Base-by-base conservation (phyloP, 768 basidiomycete species). In the Kwoniella sp. region DNA sequence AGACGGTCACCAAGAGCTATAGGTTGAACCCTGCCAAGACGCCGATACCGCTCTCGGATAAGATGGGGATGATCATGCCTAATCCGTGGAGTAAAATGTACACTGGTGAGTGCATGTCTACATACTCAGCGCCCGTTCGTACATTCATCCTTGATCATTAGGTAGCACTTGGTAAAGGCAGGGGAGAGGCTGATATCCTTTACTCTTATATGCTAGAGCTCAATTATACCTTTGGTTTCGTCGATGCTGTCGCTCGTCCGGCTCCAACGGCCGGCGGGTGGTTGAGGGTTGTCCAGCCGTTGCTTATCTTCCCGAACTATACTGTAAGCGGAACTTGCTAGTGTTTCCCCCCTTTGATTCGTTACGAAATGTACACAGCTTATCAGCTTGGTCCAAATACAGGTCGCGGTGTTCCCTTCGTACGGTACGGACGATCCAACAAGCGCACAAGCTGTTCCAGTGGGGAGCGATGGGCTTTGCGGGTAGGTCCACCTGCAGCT, bases 61-160 rank as follows among this genome's bases (percentile, higher is more conserved):
- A 68, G 30, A 74, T 80, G 51, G 79, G 79, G 0, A 30, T 80
- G 52, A 78, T 80, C 63, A 78, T 80, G 79, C 79, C 79, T 8
- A 70, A 77, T 65, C 79, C 79, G 1, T 70, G 63, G 48, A 29
- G 50, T 1, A 48, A 55, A 26, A 26, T 76, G 12, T 80, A 77
- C 63, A 66, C 71, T 17, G 73, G 79, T 77, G 47, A 64, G 70
- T n/a, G n/a, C 47, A 36, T 19, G 21, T n/a, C 1, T 26, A 37
- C n/a, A n/a, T n/a, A n/a, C n/a, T n/a, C n/a, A n/a, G n/a, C n/a
- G n/a, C n/a, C n/a, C n/a, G n/a, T n/a, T n/a, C n/a, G n/a, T n/a
- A n/a, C n/a, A n/a, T n/a, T n/a, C n/a, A n/a, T n/a, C n/a, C n/a
- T n/a, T n/a, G n/a, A n/a, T n/a, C n/a, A n/a, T n/a, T n/a, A n/a